Percentiles rank a stretch among this genome's conserved stretches.
phyloP scores from a whole-genome alignment of 2,329 filamentous ascomycete species.

The Microsporum ferrugineum region DNA sequence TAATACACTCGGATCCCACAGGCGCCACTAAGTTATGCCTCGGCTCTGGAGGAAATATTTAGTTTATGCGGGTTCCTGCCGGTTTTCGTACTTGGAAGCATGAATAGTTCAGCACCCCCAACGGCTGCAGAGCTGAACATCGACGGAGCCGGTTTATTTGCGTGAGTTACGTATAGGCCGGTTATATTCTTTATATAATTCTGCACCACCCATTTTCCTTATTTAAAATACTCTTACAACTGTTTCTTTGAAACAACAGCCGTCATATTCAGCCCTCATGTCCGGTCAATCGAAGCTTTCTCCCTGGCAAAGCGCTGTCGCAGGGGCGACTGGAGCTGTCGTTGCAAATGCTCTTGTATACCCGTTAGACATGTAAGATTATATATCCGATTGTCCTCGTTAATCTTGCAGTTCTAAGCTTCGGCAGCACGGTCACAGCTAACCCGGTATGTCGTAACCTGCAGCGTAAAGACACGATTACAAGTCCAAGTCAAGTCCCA shows the following conservation, averaged over 20 bases:
- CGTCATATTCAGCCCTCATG: constrained; percentile 28
- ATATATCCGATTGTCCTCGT: not conserved
- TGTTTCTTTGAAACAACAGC: not conserved
- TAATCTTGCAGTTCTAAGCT: not conserved
- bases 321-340: constrained; percentile 84
- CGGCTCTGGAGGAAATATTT: not conserved
- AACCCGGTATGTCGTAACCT: not conserved
- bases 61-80: not conserved
- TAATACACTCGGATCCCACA: not conserved
- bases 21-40: not conserved
- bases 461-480: constrained; percentile 84
- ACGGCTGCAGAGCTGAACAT: not conserved
- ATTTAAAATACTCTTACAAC: not conserved
- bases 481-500: constrained; percentile 79
- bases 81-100: not conserved
- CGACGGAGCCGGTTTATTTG: not conserved
- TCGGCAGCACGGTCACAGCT: not conserved
- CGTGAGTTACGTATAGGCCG: not conserved
- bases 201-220: not conserved
- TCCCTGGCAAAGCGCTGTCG: constrained; percentile 85
- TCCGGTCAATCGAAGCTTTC: constrained; percentile 60
- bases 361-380: constrained; percentile 81
- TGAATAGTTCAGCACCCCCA: not conserved
- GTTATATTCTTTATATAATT: not conserved
- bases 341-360: constrained; percentile 93